Conservation (phyloP, 139 green algal species). For the Nannochloris sp. region DNA sequence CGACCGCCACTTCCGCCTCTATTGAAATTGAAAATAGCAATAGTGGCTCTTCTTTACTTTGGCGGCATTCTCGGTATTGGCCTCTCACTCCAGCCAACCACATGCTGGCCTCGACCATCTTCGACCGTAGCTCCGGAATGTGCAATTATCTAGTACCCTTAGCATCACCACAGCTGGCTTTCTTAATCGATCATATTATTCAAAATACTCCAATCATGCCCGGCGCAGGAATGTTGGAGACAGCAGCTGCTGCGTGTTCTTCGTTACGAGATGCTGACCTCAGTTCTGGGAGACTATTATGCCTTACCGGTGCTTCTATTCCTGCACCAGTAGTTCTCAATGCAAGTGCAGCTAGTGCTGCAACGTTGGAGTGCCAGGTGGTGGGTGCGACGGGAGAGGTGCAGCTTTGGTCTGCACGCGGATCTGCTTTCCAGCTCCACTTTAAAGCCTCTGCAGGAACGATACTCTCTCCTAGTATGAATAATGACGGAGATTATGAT, state of each 20-base stretch:
- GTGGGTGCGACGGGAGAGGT: background rate
- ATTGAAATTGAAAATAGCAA: background rate
- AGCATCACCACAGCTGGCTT: conserved; percentile 14
- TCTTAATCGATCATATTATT: conserved; percentile 59
- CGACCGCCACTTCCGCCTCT: background rate
- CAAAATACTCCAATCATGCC: conserved; percentile 49
- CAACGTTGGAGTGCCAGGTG: conserved; percentile 14
- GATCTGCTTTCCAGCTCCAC: background rate
- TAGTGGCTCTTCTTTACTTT: background rate
- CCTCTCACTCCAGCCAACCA: background rate
- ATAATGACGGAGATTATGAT: background rate
- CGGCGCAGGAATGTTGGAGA: conserved; percentile 55
- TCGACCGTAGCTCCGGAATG: background rate
- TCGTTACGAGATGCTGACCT: background rate
- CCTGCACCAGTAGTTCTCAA: conserved; percentile 27
- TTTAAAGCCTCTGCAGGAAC: background rate
- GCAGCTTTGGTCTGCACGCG: background rate
- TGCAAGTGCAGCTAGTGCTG: background rate
- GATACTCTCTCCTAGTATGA: background rate
- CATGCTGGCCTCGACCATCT: conserved; percentile 1
- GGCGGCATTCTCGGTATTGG: conserved; percentile 12
- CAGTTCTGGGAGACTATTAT: background rate
- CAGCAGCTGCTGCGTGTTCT: conserved; percentile 11
- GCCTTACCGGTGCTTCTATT: conserved; percentile 27
- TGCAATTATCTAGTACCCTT: conserved; percentile 5